Conservation (phyloP, 2,329 filamentous ascomycete genomes). For the Neopestalotiopsis sp. region DNA sequence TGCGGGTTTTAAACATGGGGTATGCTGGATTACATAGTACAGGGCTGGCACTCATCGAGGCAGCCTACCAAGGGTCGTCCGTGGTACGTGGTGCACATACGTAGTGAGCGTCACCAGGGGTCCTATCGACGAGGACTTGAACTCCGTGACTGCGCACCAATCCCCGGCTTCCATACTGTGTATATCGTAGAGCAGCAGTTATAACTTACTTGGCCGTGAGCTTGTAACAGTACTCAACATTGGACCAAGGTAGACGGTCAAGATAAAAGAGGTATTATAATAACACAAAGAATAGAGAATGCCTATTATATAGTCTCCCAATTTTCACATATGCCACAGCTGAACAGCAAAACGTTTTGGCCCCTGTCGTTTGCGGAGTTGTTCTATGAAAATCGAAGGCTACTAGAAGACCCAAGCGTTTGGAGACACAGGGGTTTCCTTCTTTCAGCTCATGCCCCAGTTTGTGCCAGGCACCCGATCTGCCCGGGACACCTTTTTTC, state of each 20-base stretch:
- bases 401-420: no score
- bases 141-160: not conserved
- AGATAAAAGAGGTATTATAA: not conserved
- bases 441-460: no score
- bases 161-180: not conserved
- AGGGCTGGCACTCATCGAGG: no score
- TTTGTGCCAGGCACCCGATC: no score
- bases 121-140: not conserved
- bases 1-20: not conserved
- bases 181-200: not conserved
- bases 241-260: not conserved
- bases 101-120: not conserved
- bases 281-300: not conserved
- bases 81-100: no score
- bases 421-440: no score
- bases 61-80: not conserved
- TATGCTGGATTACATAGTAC: not conserved
- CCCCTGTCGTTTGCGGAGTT: no score
- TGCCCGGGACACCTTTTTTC: no score
- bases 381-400: no score
- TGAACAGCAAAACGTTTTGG: no score
- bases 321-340: no score
- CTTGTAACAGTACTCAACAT: not conserved
- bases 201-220: not conserved
- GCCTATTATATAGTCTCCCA: not conserved